Percentiles rank a stretch among this genome's conserved stretches.
Conservation (phyloP, 495 filamentous ascomycete genomes). For the Hypomontagnella submonticulosa region DNA sequence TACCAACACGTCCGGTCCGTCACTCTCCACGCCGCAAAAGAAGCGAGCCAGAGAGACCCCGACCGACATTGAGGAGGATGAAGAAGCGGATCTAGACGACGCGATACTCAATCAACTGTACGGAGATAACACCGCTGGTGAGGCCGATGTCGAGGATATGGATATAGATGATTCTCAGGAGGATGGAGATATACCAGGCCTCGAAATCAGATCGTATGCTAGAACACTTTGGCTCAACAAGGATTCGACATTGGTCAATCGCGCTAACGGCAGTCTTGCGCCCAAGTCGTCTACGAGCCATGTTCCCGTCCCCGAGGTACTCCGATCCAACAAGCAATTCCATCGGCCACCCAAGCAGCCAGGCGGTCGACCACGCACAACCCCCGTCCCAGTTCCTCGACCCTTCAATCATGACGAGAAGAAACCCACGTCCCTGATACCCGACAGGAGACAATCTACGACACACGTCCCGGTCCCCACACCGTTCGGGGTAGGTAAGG, state of each 20-base stretch:
- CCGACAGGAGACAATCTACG: constrained; percentile 2
- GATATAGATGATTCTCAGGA: constrained; percentile 5
- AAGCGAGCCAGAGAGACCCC: constrained; percentile 12
- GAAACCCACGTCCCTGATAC: neutral
- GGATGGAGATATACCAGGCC: constrained; percentile 14
- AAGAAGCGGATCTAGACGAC: constrained; percentile 34
- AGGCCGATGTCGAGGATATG: constrained; percentile 10
- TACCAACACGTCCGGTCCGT: constrained; percentile 38
- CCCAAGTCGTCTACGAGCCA: constrained; percentile 32
- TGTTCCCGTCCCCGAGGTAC: constrained; percentile 31
- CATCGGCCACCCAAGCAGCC: constrained; percentile 3
- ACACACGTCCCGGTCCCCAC: constrained; percentile 15
- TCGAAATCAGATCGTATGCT: constrained; percentile 32
- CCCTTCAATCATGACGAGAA: constrained; percentile 8
- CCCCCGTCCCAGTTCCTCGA: constrained; percentile 31
- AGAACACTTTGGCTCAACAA: constrained; percentile 30
- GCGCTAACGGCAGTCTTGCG: constrained; percentile 31
- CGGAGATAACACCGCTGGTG: too few species aligned
- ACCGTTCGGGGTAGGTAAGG: constrained; percentile 3
- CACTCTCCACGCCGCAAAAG: constrained; percentile 49
- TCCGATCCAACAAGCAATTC: constrained; percentile 28
- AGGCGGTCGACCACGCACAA: constrained; percentile 18
- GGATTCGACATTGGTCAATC: constrained; percentile 30
- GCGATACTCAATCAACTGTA: constrained; percentile 40
- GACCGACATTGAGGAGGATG: constrained; percentile 41